These are phyloP conservation scores for Fusarium agapanthi DNA, from an alignment of 2,329 filamentous ascomycete genomes.

Conservation along the genomic window DNA sequence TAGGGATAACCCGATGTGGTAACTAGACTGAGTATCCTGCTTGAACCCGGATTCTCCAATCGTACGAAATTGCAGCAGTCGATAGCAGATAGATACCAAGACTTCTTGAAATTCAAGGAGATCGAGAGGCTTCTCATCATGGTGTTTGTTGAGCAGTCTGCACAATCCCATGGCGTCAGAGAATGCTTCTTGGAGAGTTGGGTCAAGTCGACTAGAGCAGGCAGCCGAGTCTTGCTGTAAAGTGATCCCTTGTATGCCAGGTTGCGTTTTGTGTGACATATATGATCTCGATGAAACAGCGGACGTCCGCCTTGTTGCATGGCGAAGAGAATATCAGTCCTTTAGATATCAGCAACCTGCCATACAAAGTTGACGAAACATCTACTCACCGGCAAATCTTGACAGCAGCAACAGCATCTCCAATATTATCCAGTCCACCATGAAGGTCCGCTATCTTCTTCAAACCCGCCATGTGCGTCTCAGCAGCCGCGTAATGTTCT, in stretches of 20 bases:
- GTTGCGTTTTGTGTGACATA: accelerated
- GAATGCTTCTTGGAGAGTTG: background rate
- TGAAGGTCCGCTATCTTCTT: slow-evolving; percentile 1
- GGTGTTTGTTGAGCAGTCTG: background rate
- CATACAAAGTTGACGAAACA: background rate
- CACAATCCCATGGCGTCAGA: background rate
- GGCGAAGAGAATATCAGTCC: slow-evolving; percentile 7
- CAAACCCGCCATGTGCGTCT: background rate
- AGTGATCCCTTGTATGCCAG: background rate
- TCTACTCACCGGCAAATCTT: background rate
- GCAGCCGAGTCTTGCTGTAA: background rate
- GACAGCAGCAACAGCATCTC: background rate
- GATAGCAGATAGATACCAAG: background rate
- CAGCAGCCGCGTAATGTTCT: background rate
- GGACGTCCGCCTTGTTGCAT: background rate
- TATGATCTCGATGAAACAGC: background rate
- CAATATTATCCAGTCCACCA: background rate
- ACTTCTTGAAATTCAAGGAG: slow-evolving; percentile 4
- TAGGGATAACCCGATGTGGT: background rate
- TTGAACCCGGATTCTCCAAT: background rate
- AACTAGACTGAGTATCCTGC: background rate
- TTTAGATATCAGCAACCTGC: background rate
- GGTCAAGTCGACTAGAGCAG: accelerated
- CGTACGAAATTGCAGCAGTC: background rate
- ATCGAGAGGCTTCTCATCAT: background rate